A percentile compares a stretch with the other conserved stretches of the same genome.
Conservation (phyloP, 2,329 filamentous ascomycete genomes). For the Lomentospora prolificans region DNA sequence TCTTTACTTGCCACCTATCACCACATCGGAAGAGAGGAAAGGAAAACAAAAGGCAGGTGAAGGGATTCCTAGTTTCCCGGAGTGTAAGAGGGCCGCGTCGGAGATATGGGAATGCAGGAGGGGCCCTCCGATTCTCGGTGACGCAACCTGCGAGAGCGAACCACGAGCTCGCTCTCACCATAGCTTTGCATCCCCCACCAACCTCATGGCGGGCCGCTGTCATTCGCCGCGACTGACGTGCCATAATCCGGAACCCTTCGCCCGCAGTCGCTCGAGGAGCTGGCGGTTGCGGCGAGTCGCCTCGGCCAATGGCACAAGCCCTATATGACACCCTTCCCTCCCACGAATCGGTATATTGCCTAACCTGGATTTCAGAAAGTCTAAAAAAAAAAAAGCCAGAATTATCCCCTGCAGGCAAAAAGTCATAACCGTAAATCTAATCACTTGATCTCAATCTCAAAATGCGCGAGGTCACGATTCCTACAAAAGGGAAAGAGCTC, state of each 20-base stretch:
- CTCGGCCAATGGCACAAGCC: neutral
- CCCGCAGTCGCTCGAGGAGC: too few relatives aligned
- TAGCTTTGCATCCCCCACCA: too few relatives aligned
- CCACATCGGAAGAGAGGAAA: too few relatives aligned
- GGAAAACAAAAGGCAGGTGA: neutral
- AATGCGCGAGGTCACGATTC: too few relatives aligned
- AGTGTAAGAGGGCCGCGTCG: neutral
- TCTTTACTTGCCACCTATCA: neutral
- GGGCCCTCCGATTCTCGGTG: slow-evolving; percentile 1
- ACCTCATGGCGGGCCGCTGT: too few relatives aligned
- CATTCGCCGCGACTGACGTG: neutral
- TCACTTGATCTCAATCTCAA: neutral
- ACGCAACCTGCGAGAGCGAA: neutral
- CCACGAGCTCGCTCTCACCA: neutral
- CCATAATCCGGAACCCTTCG: neutral
- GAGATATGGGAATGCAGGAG: neutral
- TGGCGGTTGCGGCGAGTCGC: too few relatives aligned
- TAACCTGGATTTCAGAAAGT: too few relatives aligned
- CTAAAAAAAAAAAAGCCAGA: too few relatives aligned
- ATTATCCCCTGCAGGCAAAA: too few relatives aligned
- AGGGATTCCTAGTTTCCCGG: neutral
- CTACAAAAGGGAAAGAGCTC: too few relatives aligned
- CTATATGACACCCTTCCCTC: neutral
- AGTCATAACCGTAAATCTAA: too few relatives aligned
- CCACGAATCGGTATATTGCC: too few relatives aligned